phyloP scores from a whole-genome alignment of 805 yeast species.

The Teunomyces panamensis region DNA sequence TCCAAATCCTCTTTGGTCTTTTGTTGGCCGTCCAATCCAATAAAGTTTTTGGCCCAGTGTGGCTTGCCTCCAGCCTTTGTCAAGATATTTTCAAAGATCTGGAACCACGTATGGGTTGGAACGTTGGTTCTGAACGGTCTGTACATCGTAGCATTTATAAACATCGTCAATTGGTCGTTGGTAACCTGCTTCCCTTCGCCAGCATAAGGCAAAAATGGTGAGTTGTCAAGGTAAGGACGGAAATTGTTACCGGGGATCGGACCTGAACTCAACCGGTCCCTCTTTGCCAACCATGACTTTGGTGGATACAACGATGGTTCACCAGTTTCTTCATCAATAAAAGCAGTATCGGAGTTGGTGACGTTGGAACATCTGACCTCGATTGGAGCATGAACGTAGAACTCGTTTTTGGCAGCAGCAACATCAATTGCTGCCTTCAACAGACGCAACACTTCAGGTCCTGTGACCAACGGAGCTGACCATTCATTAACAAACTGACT shows the following conservation, averaged over 20 bases:
- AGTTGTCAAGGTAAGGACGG: constrained; percentile 77
- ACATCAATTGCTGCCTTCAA: constrained; percentile 57
- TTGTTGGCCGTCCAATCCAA: constrained; percentile 51
- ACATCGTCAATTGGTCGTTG: constrained; percentile 77
- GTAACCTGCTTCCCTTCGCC: constrained; percentile 47
- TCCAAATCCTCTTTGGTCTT: constrained; percentile 33
- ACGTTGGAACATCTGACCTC: constrained; percentile 94
- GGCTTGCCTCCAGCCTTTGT: constrained; percentile 85
- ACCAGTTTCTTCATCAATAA: constrained; percentile 31
- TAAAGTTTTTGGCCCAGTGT: constrained; percentile 97
- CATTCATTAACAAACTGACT: constrained; percentile 95
- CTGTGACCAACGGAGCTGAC: constrained; percentile 86
- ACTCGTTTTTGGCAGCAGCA: constrained; percentile 61
- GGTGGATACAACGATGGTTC: constrained; percentile 39
- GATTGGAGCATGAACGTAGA: constrained; percentile 90
- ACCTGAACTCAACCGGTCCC: constrained; percentile 60
- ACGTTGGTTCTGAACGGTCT: constrained; percentile 84
- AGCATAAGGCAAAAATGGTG: constrained; percentile 61
- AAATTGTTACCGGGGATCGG: constrained; percentile 81
- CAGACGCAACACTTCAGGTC: constrained; percentile 66
- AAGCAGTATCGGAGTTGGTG: constrained; percentile 45
- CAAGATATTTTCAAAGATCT: constrained; percentile 75
- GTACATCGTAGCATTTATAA: constrained; percentile 92
- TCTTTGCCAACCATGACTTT: constrained; percentile 48
- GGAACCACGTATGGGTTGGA: constrained; percentile 77